Evolutionary conservation across 768 basidiomycete species (phyloP).

Genomic region (Sarcomyxa edulis): DNA sequence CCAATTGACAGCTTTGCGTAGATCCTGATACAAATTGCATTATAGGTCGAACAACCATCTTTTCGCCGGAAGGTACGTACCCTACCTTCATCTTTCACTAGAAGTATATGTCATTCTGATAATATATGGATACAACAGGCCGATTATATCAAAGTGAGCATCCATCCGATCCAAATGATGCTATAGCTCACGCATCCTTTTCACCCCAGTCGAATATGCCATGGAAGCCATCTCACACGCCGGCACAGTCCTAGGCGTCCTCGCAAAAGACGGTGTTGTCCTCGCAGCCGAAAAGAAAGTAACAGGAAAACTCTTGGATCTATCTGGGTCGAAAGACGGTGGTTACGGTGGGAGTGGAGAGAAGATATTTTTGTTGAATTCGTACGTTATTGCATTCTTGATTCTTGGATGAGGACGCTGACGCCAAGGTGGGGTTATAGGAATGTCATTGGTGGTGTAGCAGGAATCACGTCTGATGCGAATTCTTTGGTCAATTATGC

Average conservation of each 20-base stretch:
- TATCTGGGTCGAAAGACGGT: conserved; percentile 78
- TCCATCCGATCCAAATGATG: conserved; percentile 3
- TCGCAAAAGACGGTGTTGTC: conserved; percentile 88
- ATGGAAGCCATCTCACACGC: conserved; percentile 99
- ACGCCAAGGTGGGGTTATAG: conserved; percentile 34
- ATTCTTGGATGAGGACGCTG: too few species aligned
- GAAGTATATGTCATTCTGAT: conserved; percentile 5
- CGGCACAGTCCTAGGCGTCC: conserved; percentile 87
- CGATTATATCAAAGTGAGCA: conserved; percentile 92
- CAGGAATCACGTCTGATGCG: conserved; percentile 94
- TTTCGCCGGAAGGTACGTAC: conserved; percentile 89
- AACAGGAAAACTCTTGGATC: conserved; percentile 93
- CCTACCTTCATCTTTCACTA: conserved; percentile 4
- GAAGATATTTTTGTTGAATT: conserved; percentile 95
- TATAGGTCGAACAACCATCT: conserved; percentile 91
- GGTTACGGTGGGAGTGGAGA: conserved; percentile 95
- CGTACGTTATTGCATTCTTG: conserved; percentile 40
- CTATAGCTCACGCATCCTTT: conserved; percentile 6
- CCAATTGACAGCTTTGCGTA: conserved; percentile 7
- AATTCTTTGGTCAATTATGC: conserved; percentile 97
- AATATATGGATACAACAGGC: conserved; percentile 42
- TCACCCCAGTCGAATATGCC: conserved; percentile 89
- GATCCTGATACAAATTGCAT: conserved; percentile 18
- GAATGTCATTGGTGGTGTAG: conserved; percentile 93
- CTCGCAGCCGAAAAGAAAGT: conserved; percentile 97